Conservation (phyloP, 2,329 filamentous ascomycete species). For the Stachybotrys chartarum region DNA sequence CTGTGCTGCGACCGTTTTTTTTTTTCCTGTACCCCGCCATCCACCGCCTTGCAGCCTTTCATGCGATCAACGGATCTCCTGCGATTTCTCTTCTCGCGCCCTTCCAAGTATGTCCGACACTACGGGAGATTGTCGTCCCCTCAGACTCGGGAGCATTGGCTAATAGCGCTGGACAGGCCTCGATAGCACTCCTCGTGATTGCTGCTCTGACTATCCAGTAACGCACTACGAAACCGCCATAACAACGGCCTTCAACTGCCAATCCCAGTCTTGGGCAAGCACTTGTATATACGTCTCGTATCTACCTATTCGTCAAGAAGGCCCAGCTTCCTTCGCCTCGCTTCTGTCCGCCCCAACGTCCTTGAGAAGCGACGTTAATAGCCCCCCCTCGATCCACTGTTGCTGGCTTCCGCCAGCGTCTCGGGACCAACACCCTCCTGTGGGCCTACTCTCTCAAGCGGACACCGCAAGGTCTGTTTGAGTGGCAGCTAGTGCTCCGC, state of each 20-base stretch:
- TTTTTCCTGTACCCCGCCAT: background rate
- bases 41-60: slow-evolving; percentile 41
- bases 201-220: background rate
- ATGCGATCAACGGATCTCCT: slow-evolving; percentile 90
- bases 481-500: slow-evolving; percentile 96
- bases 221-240: background rate
- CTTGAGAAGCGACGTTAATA: slow-evolving; percentile 56
- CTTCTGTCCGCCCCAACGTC: slow-evolving; percentile 88
- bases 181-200: slow-evolving; percentile 47
- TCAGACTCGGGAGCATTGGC: background rate
- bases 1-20: background rate
- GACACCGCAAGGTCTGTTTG: slow-evolving; percentile 93
- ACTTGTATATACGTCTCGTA: slow-evolving; percentile 1
- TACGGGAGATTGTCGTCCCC: background rate
- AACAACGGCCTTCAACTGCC: background rate
- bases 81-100: slow-evolving; percentile 81
- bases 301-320: slow-evolving; percentile 82
- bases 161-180: slow-evolving; percentile 33
- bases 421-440: slow-evolving; percentile 54
- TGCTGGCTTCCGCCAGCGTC: slow-evolving; percentile 85
- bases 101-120: slow-evolving; percentile 66
- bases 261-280: background rate
- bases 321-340: slow-evolving; percentile 77
- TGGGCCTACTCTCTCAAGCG: slow-evolving; percentile 98
- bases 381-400: slow-evolving; percentile 41